A percentile compares a stretch with the other conserved stretches of the same genome.
These are phyloP conservation scores for Pueraria montana DNA, from an alignment of 306 rosid species.

Conservation along the genomic window DNA sequence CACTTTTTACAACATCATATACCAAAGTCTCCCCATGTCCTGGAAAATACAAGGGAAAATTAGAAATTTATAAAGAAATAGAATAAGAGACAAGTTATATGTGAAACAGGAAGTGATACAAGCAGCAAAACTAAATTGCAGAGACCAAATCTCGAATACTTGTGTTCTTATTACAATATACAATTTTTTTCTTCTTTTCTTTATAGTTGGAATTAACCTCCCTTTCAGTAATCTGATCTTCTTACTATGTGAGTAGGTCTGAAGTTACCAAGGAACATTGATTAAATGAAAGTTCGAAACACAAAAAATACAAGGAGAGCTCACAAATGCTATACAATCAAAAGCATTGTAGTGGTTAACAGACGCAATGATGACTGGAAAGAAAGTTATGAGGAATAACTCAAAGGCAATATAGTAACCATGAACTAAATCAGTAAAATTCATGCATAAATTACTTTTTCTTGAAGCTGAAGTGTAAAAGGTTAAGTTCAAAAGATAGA, in stretches of 20 bases:
- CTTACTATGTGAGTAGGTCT: background rate
- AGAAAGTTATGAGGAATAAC: constrained; percentile 5
- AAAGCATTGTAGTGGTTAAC: constrained; percentile 1
- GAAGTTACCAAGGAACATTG: background rate
- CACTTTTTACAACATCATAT: constrained; percentile 80
- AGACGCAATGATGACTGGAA: background rate
- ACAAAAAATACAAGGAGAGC: background rate
- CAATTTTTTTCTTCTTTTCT: background rate
- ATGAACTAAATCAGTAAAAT: background rate
- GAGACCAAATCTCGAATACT: background rate
- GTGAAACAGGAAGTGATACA: background rate
- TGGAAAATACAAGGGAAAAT: constrained; percentile 44
- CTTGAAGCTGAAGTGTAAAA: background rate
- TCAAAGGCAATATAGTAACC: background rate
- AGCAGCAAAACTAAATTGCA: background rate
- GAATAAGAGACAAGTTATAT: constrained; percentile 8
- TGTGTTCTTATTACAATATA: background rate
- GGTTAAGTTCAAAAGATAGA: background rate
- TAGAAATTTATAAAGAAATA: constrained; percentile 19
- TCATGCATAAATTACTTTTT: constrained; percentile 14
- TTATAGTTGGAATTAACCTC: background rate
- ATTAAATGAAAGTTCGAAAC: constrained; percentile 32
- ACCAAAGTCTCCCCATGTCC: constrained; percentile 90
- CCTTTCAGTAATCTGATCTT: constrained; percentile 11
- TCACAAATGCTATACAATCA: constrained; percentile 21